Conservation (phyloP, 352 stramenopile species). For the Phytopythium helicoides region DNA sequence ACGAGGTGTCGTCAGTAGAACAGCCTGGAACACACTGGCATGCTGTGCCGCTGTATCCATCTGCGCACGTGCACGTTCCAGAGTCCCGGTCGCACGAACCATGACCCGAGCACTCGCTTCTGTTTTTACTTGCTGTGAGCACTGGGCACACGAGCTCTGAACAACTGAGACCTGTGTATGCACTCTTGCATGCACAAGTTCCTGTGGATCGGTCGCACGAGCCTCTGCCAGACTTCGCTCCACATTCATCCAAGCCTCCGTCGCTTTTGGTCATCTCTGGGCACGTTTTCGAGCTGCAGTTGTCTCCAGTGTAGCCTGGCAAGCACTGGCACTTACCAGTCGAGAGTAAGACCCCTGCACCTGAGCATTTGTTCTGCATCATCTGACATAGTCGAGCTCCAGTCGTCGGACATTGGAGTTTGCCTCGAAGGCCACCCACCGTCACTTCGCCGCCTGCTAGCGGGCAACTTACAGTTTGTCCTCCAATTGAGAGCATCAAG, state of each 20-base stretch:
- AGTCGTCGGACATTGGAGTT: conserved; percentile 42
- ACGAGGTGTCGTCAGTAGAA: conserved; percentile 11
- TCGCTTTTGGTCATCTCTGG: conserved; percentile 19
- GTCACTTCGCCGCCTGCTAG: conserved; percentile 51
- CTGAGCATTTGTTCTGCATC: conserved; percentile 66
- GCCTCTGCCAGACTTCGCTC: conserved; percentile 28
- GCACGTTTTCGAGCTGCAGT: conserved; percentile 56
- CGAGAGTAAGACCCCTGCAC: conserved; percentile 47
- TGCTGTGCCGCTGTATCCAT: conserved; percentile 57
- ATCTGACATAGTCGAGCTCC: conserved; percentile 57
- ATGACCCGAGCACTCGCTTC: conserved; percentile 61
- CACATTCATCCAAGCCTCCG: conserved; percentile 33
- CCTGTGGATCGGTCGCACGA: conserved; percentile 48
- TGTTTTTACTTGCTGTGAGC: conserved; percentile 35
- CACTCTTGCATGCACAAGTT: conserved; percentile 36
- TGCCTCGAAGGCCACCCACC: conserved; percentile 47
- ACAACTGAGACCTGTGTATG: conserved; percentile 59
- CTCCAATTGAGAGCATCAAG: conserved; percentile 47
- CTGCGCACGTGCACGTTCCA: conserved; percentile 45
- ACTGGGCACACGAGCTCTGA: conserved; percentile 46
- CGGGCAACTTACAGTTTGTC: conserved; percentile 53
- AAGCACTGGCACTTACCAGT: conserved; percentile 58
- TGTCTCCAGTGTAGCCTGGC: conserved; percentile 38
- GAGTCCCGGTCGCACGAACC: conserved; percentile 45
- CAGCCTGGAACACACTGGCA: conserved; percentile 76